Evolutionary conservation across 306 rosid species (phyloP).

Genomic region (Medicago ruthenica): DNA sequence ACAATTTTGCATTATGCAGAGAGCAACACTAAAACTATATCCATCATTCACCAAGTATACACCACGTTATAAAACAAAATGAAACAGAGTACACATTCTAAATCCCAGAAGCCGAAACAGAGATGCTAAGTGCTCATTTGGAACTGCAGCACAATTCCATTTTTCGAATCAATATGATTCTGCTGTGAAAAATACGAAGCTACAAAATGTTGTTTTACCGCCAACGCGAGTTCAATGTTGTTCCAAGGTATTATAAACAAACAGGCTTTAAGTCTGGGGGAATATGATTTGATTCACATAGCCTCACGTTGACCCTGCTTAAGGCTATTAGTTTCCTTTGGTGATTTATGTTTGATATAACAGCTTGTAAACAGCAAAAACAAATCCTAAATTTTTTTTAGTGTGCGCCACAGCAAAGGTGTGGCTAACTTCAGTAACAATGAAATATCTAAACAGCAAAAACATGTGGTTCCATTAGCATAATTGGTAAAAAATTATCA

Average conservation of each 20-base stretch:
- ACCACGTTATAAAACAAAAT: not conserved
- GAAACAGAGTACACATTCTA: not conserved
- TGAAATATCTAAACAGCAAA: slow-evolving; percentile 9
- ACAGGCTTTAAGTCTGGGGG: not conserved
- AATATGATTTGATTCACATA: not conserved
- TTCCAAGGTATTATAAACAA: not conserved
- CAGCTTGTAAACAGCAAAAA: not conserved
- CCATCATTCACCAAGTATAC: not conserved
- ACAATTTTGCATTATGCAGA: not conserved
- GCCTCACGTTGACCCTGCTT: not conserved
- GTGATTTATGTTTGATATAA: not conserved
- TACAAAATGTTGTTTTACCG: not conserved
- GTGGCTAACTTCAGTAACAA: not conserved
- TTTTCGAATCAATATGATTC: not conserved
- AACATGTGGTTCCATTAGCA: not conserved
- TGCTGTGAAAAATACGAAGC: not conserved
- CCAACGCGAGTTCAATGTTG: not conserved
- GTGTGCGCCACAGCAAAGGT: not conserved
- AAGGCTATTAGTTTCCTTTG: not conserved
- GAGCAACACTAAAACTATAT: not conserved
- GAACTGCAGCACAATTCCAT: not conserved
- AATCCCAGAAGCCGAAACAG: not conserved
- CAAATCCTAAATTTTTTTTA: not conserved
- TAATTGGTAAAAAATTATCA: not conserved
- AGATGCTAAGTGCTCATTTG: not conserved